Evolutionary conservation across 2,329 filamentous ascomycete species (phyloP).

Genomic region (Pseudocercospora crystallina): DNA sequence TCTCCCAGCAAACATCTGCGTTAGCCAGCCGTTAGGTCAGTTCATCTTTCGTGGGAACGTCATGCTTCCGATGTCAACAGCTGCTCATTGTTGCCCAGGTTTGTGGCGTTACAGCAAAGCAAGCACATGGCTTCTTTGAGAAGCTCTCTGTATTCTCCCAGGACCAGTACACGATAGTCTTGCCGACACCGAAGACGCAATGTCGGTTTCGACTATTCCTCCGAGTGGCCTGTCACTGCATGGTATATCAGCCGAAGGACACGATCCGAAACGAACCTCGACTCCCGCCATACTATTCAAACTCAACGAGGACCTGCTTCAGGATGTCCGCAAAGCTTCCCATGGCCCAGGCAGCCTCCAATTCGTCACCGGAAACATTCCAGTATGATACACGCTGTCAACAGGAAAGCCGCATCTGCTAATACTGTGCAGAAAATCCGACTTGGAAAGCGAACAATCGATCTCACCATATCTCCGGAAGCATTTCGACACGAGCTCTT

Average conservation of each 20-base stretch:
- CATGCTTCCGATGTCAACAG: slow-evolving; percentile 12
- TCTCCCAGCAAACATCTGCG: slow-evolving; percentile 22
- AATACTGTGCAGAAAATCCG: slow-evolving; percentile 49
- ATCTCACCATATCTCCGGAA: slow-evolving; percentile 55
- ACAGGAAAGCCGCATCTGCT: background rate
- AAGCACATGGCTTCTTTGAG: slow-evolving; percentile 26
- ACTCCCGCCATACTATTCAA: slow-evolving; percentile 33
- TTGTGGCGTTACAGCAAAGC: slow-evolving; percentile 21
- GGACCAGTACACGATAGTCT: slow-evolving; percentile 9
- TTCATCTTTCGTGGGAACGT: slow-evolving; percentile 11
- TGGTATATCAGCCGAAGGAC: slow-evolving; percentile 20
- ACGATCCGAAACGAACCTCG: slow-evolving; percentile 18
- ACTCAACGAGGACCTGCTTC: slow-evolving; percentile 32
- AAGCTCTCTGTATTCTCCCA: slow-evolving; percentile 3
- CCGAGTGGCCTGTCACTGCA: slow-evolving; percentile 30
- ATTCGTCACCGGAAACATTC: slow-evolving; percentile 35
- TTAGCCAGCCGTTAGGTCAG: slow-evolving; percentile 21
- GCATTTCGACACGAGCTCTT: slow-evolving; percentile 60
- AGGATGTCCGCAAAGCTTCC: slow-evolving; percentile 35
- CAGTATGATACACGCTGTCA: slow-evolving; percentile 29
- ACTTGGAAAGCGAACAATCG: slow-evolving; percentile 57
- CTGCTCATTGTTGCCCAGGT: slow-evolving; percentile 23
- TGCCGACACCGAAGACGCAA: slow-evolving; percentile 9
- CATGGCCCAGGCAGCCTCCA: slow-evolving; percentile 30
- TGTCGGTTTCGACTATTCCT: slow-evolving; percentile 22